phyloP scores from a whole-genome alignment of 192 early-diverging fungal species.

The Radiomyces spectabilis region DNA sequence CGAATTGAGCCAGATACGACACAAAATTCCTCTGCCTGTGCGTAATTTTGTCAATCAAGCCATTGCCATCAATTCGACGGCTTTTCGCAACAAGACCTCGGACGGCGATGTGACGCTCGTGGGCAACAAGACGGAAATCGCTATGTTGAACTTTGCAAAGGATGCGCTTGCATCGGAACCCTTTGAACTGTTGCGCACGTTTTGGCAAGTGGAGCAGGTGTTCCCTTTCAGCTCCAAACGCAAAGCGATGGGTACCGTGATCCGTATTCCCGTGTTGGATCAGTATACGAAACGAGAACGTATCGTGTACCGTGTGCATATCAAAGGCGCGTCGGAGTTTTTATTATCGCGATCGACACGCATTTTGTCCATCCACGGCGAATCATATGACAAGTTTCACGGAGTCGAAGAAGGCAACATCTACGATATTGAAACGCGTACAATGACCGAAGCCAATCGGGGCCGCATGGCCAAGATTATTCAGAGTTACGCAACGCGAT shows the following conservation, averaged over 20 bases:
- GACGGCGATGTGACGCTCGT: constrained; percentile 50
- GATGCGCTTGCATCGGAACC: constrained; percentile 47
- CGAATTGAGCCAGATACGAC: constrained; percentile 37
- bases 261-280: constrained; percentile 44
- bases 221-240: constrained; percentile 87
- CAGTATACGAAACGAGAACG: constrained; percentile 10
- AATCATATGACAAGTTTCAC: constrained; percentile 5
- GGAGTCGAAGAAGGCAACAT: constrained; percentile 15
- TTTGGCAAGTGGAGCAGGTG: constrained; percentile 55
- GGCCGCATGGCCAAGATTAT: constrained; percentile 43
- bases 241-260: constrained; percentile 88
- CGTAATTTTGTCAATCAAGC: constrained; percentile 57
- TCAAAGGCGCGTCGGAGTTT: constrained; percentile 93
- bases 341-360: constrained; percentile 58
- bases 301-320: constrained; percentile 61
- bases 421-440: constrained; percentile 14
- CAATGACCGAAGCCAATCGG: constrained; percentile 26
- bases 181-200: constrained; percentile 56
- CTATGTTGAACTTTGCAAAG: constrained; percentile 78
- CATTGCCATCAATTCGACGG: constrained; percentile 79
- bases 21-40: constrained; percentile 31
- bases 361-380: constrained; percentile 37
- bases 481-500: constrained; percentile 59
- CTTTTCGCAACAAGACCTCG: constrained; percentile 45
- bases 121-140: constrained; percentile 94